A percentile compares a stretch with the other conserved stretches of the same genome.
phyloP scores from a whole-genome alignment of 2,329 filamentous ascomycete species.

The Coniochaeta sp. region DNA sequence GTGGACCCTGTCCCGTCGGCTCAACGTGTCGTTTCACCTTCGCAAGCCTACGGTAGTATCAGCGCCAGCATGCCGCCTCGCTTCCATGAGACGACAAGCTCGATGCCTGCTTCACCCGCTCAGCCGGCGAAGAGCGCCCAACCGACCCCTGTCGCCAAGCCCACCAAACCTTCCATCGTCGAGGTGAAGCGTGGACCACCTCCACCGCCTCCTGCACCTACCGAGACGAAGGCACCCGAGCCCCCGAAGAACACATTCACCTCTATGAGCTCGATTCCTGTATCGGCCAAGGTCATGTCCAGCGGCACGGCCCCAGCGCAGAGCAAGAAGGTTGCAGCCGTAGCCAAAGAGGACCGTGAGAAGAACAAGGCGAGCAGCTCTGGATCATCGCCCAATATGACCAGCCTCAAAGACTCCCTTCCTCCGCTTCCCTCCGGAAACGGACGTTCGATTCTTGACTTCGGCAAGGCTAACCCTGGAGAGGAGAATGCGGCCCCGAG shows the following conservation, averaged over 20 bases:
- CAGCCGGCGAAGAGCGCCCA: slow-evolving; percentile 15
- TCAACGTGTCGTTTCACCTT: slow-evolving; percentile 29
- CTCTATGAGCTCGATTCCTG: slow-evolving; percentile 17
- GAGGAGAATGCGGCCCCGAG: slow-evolving; percentile 59
- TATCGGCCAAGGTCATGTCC: slow-evolving; percentile 20
- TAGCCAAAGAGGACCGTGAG: slow-evolving; percentile 35
- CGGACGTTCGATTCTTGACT: slow-evolving; percentile 54
- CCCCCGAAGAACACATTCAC: slow-evolving; percentile 15
- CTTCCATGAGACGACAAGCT: slow-evolving; percentile 20
- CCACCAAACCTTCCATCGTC: slow-evolving; percentile 17
- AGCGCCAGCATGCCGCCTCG: slow-evolving; percentile 19
- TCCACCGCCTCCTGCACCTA: slow-evolving; percentile 24
- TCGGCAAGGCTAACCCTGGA: slow-evolving; percentile 51
- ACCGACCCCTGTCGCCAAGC: slow-evolving; percentile 13
- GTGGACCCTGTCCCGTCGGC: slow-evolving; percentile 59
- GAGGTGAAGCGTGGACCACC: slow-evolving; percentile 21
- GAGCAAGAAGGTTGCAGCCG: slow-evolving; percentile 38
- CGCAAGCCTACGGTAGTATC: slow-evolving; percentile 16
- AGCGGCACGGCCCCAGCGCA: slow-evolving; percentile 13
- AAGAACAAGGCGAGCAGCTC: slow-evolving; percentile 28
- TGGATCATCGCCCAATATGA: slow-evolving; percentile 42
- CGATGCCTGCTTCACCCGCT: slow-evolving; percentile 23
- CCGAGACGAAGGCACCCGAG: slow-evolving; percentile 11
- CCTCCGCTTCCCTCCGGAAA: slow-evolving; percentile 24
- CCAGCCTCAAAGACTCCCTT: slow-evolving; percentile 39